Conservation (phyloP, 805 yeast genomes). For the Scheffersomyces stipitis region DNA sequence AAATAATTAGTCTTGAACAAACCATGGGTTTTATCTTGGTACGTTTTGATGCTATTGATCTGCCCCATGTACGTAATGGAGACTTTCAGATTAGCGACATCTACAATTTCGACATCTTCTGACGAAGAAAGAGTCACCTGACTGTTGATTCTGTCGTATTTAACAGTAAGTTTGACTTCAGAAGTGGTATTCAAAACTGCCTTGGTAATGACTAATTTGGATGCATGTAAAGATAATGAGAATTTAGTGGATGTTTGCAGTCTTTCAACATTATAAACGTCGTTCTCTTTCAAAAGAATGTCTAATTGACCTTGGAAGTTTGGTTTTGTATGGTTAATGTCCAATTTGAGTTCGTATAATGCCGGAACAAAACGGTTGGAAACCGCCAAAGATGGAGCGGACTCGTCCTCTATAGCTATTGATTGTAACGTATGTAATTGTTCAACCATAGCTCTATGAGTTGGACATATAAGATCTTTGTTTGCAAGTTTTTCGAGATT, state of each 20-base stretch:
- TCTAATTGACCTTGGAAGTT: conserved; percentile 45
- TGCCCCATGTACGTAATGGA: conserved; percentile 49
- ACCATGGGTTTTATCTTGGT: conserved; percentile 59
- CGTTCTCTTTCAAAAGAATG: conserved; percentile 30
- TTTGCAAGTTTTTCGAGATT: too few relatives aligned
- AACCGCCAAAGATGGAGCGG: conserved; percentile 18
- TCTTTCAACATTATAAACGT: conserved; percentile 8
- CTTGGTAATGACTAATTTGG: conserved; percentile 39
- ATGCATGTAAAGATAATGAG: conserved; percentile 38
- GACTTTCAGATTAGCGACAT: conserved; percentile 10
- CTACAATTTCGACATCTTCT: conserved; percentile 5
- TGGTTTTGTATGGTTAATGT: conserved; percentile 43
- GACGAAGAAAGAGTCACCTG: conserved; percentile 28
- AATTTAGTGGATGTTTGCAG: conserved; percentile 6
- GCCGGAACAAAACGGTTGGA: conserved; percentile 36
- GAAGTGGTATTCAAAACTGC: conserved; percentile 21
- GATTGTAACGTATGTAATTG: too few relatives aligned
- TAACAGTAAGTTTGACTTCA: conserved; percentile 21
- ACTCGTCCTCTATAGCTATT: neutral
- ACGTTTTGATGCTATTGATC: conserved; percentile 50
- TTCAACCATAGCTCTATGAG: too few relatives aligned
- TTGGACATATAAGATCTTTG: too few relatives aligned
- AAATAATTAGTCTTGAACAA: conserved; percentile 66
- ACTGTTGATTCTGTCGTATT: conserved; percentile 42
- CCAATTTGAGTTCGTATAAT: conserved; percentile 37